A percentile compares a stretch with the other conserved stretches of the same genome.
Evolutionary conservation across 1,139 yeast genomes (phyloP).

Genomic region (Geotrichum citri-aurantii): DNA sequence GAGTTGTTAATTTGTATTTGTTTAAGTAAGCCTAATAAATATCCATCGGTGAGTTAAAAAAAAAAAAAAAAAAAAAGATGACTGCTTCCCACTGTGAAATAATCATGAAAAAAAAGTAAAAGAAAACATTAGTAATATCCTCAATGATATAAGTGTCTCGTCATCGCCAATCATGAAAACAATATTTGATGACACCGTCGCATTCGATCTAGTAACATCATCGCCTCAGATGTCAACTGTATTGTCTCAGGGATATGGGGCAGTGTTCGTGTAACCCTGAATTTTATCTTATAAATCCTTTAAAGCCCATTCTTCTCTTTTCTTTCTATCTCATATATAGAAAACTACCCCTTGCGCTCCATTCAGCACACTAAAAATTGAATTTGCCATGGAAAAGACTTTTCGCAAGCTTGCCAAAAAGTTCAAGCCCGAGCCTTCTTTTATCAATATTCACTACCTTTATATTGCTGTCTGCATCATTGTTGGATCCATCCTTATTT

Average conservation of each 20-base stretch:
- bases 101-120: not conserved
- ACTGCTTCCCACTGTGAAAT: not conserved
- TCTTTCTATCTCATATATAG: not conserved
- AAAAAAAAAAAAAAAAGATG: no score
- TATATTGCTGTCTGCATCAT: slow-evolving; percentile 31
- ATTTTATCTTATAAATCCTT: not conserved
- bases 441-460: slow-evolving; percentile 9
- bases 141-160: not conserved
- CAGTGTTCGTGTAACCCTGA: not conserved
- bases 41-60: no score
- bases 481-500: slow-evolving; percentile 64
- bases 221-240: not conserved
- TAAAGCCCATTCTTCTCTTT: not conserved
- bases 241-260: not conserved
- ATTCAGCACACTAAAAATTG: not conserved
- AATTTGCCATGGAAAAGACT: not conserved
- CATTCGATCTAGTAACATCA: not conserved
- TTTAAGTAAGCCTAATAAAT: no score
- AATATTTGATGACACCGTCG: not conserved
- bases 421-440: slow-evolving; percentile 4
- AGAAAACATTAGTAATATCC: no score
- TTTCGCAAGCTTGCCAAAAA: not conserved
- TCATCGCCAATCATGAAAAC: not conserved
- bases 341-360: not conserved
- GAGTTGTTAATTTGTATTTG: no score